These are phyloP conservation scores for Candolleomyces efflorescens DNA, from an alignment of 768 basidiomycete genomes.

Conservation along the genomic window DNA sequence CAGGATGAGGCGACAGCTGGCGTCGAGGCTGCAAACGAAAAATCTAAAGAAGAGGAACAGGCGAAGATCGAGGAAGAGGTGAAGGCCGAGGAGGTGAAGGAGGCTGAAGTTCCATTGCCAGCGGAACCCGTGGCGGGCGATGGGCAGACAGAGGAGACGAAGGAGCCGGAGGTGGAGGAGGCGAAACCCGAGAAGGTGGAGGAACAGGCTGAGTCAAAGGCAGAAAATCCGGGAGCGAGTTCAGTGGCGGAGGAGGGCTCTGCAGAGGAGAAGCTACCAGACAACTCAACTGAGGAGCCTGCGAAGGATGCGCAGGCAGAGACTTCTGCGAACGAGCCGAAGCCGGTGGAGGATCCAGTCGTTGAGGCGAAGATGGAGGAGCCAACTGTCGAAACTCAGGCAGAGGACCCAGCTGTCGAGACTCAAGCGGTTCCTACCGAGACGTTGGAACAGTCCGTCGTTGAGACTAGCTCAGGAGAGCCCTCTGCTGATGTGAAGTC, in stretches of 20 bases:
- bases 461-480: background rate
- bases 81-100: constrained; percentile 2
- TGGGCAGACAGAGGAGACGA: background rate
- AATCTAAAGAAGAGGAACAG: background rate
- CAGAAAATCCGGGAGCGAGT: background rate
- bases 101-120: too few species aligned
- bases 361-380: background rate
- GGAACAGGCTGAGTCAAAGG: background rate
- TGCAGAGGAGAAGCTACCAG: background rate
- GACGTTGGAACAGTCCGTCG: background rate
- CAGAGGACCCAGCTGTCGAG: background rate
- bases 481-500: background rate
- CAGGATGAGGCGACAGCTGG: constrained; percentile 7
- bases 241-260: background rate
- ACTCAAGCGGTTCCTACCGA: too few species aligned
- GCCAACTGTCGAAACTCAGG: background rate
- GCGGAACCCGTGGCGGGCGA: too few species aligned
- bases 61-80: constrained; percentile 3
- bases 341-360: background rate
- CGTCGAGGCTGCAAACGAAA: background rate
- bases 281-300: background rate
- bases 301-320: background rate
- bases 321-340: background rate
- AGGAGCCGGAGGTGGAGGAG: constrained; percentile 9
- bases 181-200: background rate